Conservation (phyloP, 768 basidiomycete genomes). For the Rhodotorula paludigena region DNA sequence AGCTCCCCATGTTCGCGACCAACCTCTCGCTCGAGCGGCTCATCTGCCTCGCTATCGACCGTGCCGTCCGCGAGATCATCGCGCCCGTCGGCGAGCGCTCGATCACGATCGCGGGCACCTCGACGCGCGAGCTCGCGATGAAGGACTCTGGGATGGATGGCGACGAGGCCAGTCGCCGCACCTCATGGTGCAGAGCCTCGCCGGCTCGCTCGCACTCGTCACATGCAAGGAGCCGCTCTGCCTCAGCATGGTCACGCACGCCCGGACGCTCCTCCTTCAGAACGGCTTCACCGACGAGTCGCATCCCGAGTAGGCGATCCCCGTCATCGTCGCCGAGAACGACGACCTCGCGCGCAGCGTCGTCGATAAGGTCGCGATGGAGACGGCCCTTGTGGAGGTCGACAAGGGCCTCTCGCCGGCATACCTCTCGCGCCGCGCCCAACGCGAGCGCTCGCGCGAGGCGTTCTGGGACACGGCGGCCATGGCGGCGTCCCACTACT, state of each 20-base stretch:
- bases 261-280: slow-evolving; percentile 74
- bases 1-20: slow-evolving; percentile 61
- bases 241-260: slow-evolving; percentile 80
- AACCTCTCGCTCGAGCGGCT: slow-evolving; percentile 85
- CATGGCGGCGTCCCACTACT: slow-evolving; percentile 61
- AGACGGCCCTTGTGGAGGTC: slow-evolving; percentile 83
- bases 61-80: slow-evolving; percentile 95
- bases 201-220: slow-evolving; percentile 89
- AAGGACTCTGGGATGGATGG: slow-evolving; percentile 94
- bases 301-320: slow-evolving; percentile 69
- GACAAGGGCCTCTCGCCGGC: slow-evolving; percentile 80
- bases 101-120: slow-evolving; percentile 96
- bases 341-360: slow-evolving; percentile 86
- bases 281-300: slow-evolving; percentile 87
- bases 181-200: slow-evolving; percentile 93
- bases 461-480: slow-evolving; percentile 87
- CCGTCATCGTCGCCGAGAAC: slow-evolving; percentile 83
- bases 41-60: slow-evolving; percentile 82
- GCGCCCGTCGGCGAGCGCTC: slow-evolving; percentile 95
- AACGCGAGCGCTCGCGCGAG: slow-evolving; percentile 66
- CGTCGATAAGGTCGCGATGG: slow-evolving; percentile 97
- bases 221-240: slow-evolving; percentile 97
- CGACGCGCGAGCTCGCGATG: slow-evolving; percentile 84
- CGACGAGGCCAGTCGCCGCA: slow-evolving; percentile 87
- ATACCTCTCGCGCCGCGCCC: slow-evolving; percentile 75